Conservation (phyloP, 345 rosid genomes). For the Linum lewisii region DNA sequence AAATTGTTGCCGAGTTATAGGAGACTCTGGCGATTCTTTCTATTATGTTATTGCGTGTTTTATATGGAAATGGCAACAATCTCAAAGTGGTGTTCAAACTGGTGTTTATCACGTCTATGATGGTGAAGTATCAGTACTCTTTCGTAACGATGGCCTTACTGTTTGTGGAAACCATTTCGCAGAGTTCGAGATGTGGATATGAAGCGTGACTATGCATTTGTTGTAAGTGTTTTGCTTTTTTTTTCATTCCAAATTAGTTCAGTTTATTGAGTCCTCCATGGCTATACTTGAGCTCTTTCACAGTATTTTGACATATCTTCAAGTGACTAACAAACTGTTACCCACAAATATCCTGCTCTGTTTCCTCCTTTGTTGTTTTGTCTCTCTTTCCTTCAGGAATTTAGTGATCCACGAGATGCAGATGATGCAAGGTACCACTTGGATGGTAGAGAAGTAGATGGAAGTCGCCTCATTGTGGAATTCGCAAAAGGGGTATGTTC, state of each 20-base stretch:
- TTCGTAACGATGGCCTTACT: conserved; percentile 98
- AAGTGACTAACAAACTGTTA: background rate
- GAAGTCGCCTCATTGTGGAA: conserved; percentile 86
- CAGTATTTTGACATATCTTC: background rate
- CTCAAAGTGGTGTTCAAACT: conserved; percentile 83
- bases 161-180: conserved; percentile 95
- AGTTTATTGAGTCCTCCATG: background rate
- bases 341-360: conserved; percentile 19
- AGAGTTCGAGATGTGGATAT: conserved; percentile 98
- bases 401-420: conserved; percentile 91
- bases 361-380: conserved; percentile 13
- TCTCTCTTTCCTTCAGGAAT: conserved; percentile 48
- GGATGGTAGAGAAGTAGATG: conserved; percentile 76
- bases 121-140: conserved; percentile 84
- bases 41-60: conserved; percentile 61
- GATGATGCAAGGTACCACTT: conserved; percentile 80
- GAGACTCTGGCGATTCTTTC: conserved; percentile 71
- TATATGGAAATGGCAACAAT: conserved; percentile 68
- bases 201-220: conserved; percentile 99
- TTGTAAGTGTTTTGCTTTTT: conserved; percentile 46
- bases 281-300: too few species aligned
- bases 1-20: conserved; percentile 29
- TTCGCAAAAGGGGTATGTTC: conserved; percentile 71
- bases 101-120: conserved; percentile 85
- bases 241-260: too few species aligned